Conservation (phyloP, 225 moss, liverwort and hornwort genomes). For the Marchantia polymorpha region DNA sequence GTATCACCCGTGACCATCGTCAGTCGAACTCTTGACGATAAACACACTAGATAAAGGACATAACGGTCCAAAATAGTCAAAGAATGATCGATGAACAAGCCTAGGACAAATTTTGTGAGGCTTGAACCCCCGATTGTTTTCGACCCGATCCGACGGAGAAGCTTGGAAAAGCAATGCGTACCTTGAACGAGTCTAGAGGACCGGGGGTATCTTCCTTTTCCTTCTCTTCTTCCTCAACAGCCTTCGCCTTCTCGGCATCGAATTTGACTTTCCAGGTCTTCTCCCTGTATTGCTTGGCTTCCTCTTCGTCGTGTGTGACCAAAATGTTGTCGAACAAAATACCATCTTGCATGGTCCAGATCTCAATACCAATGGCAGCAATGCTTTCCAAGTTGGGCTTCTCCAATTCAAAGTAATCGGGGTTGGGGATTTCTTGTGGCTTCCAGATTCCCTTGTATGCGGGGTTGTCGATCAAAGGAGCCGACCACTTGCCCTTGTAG, state of each 20-base stretch:
- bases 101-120: neutral
- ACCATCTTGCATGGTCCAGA: conserved; percentile 87
- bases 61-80: neutral
- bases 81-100: too few relatives aligned
- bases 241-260: conserved; percentile 46
- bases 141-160: too few relatives aligned
- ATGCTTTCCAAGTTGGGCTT: conserved; percentile 58
- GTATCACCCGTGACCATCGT: neutral
- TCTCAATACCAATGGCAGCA: conserved; percentile 74
- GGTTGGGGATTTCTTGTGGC: conserved; percentile 62
- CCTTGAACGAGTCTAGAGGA: conserved; percentile 21
- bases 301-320: conserved; percentile 57
- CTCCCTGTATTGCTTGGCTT: conserved; percentile 51
- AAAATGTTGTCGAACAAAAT: conserved; percentile 80
- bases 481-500: conserved; percentile 74
- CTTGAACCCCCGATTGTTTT: too few relatives aligned
- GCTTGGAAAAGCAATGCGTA: neutral
- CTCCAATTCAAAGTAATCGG: conserved; percentile 46
- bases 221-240: conserved; percentile 23
- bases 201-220: neutral
- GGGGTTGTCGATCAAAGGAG: conserved; percentile 62
- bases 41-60: neutral
- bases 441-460: conserved; percentile 63
- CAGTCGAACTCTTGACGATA: neutral
- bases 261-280: conserved; percentile 59